Percentiles rank a stretch among this genome's conserved stretches.
These are phyloP conservation scores for Neltuma alba DNA, from an alignment of 306 rosid genomes.

Conservation along the genomic window DNA sequence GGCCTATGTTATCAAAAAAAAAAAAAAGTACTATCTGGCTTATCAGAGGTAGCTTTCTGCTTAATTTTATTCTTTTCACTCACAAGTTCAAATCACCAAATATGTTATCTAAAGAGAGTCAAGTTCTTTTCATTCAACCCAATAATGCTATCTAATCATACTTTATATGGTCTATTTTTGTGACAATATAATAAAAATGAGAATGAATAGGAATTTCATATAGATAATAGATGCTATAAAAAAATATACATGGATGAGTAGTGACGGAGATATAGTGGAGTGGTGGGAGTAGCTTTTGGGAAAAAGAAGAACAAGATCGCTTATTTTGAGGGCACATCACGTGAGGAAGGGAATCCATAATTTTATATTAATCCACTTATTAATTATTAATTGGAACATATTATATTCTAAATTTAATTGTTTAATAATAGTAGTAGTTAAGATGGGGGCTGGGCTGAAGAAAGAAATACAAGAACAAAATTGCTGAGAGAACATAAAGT, in stretches of 20 bases:
- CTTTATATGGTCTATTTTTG: neutral
- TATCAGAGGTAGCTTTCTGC: no score
- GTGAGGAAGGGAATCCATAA: constrained; percentile 67
- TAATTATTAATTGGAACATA: neutral
- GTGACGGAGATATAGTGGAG: constrained; percentile 39
- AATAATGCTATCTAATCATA: neutral
- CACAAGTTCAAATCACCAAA: neutral
- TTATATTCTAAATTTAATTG: neutral
- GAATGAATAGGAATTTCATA: neutral
- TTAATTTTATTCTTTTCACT: no score
- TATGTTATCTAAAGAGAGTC: neutral
- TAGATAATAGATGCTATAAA: no score
- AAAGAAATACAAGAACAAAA: neutral
- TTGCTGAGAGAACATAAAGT: constrained; percentile 46
- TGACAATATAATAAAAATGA: neutral
- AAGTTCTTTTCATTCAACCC: neutral
- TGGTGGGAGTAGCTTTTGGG: constrained; percentile 50
- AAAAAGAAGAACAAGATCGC: constrained; percentile 63
- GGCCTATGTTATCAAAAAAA: no score
- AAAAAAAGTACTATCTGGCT: no score
- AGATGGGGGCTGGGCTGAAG: neutral
- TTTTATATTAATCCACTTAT: constrained; percentile 9
- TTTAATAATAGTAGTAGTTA: neutral
- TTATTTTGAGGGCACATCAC: constrained; percentile 81
- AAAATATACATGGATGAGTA: neutral